Conservation (phyloP, 495 filamentous ascomycete species). For the Talaromyces adpressus region DNA sequence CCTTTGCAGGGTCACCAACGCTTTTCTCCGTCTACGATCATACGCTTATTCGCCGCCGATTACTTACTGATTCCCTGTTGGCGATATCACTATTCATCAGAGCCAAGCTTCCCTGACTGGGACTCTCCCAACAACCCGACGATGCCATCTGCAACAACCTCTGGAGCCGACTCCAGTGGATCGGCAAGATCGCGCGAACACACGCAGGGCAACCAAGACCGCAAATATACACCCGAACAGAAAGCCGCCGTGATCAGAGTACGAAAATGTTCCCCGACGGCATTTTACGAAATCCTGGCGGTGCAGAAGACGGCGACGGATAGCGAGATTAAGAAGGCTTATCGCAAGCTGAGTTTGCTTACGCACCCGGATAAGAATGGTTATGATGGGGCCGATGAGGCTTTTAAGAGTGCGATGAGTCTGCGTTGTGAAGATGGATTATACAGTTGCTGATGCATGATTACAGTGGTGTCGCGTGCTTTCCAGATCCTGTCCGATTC, state of each 20-base stretch:
- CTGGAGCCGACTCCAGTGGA: slow-evolving; percentile 60
- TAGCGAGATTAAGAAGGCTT: slow-evolving; percentile 91
- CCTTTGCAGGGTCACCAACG: neutral
- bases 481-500: slow-evolving; percentile 90
- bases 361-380: slow-evolving; percentile 99
- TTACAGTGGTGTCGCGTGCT: slow-evolving; percentile 78
- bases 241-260: slow-evolving; percentile 85
- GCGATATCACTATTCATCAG: neutral
- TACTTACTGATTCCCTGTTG: neutral
- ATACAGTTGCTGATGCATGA: neutral
- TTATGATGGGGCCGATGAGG: slow-evolving; percentile 93
- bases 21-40: neutral
- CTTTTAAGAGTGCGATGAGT: slow-evolving; percentile 71
- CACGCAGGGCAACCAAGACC: slow-evolving; percentile 88
- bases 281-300: slow-evolving; percentile 90
- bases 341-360: slow-evolving; percentile 83
- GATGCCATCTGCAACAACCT: slow-evolving; percentile 75
- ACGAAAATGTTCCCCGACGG: slow-evolving; percentile 71
- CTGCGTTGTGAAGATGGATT: neutral
- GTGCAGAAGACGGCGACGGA: slow-evolving; percentile 68
- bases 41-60: neutral
- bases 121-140: neutral
- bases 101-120: neutral
- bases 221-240: slow-evolving; percentile 83
- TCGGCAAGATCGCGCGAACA: slow-evolving; percentile 71